Base-by-base conservation (phyloP, 2,329 filamentous ascomycete genomes). In the Alternaria postmessia region DNA sequence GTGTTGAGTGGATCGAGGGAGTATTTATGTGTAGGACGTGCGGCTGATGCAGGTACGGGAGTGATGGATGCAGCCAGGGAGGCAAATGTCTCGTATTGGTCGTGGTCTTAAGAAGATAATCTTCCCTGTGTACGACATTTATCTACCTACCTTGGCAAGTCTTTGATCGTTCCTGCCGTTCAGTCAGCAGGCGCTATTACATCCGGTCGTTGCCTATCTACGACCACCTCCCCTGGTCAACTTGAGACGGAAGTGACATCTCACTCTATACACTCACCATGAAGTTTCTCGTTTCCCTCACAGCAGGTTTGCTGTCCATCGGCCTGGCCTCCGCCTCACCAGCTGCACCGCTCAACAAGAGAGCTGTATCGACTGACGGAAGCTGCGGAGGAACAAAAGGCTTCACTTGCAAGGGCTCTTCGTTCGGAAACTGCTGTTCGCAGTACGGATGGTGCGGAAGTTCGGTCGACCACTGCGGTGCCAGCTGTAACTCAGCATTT, bases 341-440 rank as follows among this genome's bases (percentile, higher is more conserved):
- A 38, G 57, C 53, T 38, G 36, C 55, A 24, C 44, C 60, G 6
- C 28, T 65, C 20, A 65, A 66, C n/a, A 68, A 62, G 16, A 75
- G 73, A 51, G 60, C 60, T 36, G 69, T 79, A 14, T 82, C 80
- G 1, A 66, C 75, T 20, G 78, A 82, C 49, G 81, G 79, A 16
- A 73, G 70, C 18, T 83, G 82, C 54, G 82, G 80, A 22, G 80
- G 77, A 44, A 64, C 73, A 22, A 74, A 72, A 18, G 78, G 77
- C 18, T 77, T 77, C 61, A 82, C 80, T 26, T 83, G 82, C 62
- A 64, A 73, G 38, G 81, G 80, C n/a, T 81, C 78, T 60, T 49
- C 63, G 9, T 82, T 78, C 56, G 81, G 81, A 3, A 67, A 79
- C 57, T 83, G 82, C 67, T 84, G 81, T 69, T 82, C 80, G 16